Conservation (phyloP, 225 moss, liverwort and hornwort genomes). For the Sphagnum contortum region DNA sequence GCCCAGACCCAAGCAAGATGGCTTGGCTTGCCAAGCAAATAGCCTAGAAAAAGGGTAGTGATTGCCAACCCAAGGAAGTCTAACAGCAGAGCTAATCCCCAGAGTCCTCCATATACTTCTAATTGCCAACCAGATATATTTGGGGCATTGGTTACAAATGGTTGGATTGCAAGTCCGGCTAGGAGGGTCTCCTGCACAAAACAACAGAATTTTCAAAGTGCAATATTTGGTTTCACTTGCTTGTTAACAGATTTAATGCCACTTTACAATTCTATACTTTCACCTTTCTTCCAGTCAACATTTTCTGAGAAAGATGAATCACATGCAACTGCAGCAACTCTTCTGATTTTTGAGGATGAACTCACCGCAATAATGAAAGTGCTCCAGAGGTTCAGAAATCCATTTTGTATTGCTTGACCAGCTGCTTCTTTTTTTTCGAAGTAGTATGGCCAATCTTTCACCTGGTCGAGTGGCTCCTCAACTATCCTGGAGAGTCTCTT, state of each 20-base stretch:
- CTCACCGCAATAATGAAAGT: background rate
- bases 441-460: background rate
- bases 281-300: background rate
- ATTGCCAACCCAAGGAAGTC: background rate
- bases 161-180: background rate
- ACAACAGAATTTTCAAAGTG: background rate
- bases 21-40: background rate
- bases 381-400: background rate
- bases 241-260: background rate
- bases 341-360: background rate
- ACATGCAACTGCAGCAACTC: background rate
- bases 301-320: background rate
- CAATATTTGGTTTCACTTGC: background rate
- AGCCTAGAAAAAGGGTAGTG: background rate
- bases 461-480: background rate
- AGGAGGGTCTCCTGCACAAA: background rate
- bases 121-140: background rate
- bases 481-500: background rate
- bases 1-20: slow-evolving; percentile 1
- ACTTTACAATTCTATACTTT: background rate
- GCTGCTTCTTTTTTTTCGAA: background rate
- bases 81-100: background rate
- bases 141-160: background rate
- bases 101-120: background rate
- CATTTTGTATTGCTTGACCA: background rate